phyloP scores from a whole-genome alignment of 2,329 filamentous ascomycete species.

The Huntiella abstrusa region DNA sequence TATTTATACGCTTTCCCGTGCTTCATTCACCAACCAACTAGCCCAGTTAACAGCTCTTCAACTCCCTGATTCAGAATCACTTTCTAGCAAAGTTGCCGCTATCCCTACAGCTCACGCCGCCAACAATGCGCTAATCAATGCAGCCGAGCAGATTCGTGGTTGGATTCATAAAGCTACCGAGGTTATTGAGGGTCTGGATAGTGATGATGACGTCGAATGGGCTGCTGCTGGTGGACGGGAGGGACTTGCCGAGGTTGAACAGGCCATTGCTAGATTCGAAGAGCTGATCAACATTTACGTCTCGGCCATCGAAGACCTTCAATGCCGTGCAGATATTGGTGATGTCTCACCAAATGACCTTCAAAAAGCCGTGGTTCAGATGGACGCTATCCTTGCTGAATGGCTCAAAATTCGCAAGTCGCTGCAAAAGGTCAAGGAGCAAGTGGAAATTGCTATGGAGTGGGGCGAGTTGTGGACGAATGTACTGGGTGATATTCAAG shows the following conservation, averaged over 20 bases:
- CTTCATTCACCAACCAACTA: slow-evolving; percentile 83
- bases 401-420: slow-evolving; percentile 70
- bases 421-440: slow-evolving; percentile 62
- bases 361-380: slow-evolving; percentile 59
- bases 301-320: slow-evolving; percentile 78
- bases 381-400: slow-evolving; percentile 69
- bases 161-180: slow-evolving; percentile 90
- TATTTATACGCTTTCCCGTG: slow-evolving; percentile 81
- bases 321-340: slow-evolving; percentile 57
- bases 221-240: slow-evolving; percentile 72
- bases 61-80: slow-evolving; percentile 65
- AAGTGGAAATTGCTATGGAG: slow-evolving; percentile 95
- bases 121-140: slow-evolving; percentile 62
- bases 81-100: slow-evolving; percentile 66
- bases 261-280: slow-evolving; percentile 67
- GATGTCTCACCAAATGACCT: slow-evolving; percentile 54
- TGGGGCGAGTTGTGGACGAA: slow-evolving; percentile 96
- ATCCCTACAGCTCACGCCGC: slow-evolving; percentile 76
- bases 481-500: slow-evolving; percentile 81
- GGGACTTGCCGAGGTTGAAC: slow-evolving; percentile 54
- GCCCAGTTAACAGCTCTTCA: slow-evolving; percentile 81
- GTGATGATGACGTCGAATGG: slow-evolving; percentile 96
- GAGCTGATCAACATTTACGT: slow-evolving; percentile 84
- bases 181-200: slow-evolving; percentile 73
- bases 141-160: slow-evolving; percentile 76